phyloP scores from a whole-genome alignment of 2,329 filamentous ascomycete genomes.

The Exophiala sp. region DNA sequence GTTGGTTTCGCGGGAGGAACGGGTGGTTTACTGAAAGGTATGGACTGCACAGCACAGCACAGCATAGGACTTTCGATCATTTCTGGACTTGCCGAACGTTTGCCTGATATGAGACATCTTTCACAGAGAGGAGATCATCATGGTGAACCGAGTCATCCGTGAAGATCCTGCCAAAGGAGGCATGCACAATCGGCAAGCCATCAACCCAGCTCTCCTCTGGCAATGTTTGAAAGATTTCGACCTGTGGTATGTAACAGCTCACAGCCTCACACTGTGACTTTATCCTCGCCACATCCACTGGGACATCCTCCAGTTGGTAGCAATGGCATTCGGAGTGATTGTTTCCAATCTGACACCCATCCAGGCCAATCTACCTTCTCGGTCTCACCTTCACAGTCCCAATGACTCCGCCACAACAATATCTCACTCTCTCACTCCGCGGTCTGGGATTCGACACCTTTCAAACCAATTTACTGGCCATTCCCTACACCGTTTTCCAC shows the following conservation, averaged over 20 bases:
- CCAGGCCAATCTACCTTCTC: conserved; percentile 46
- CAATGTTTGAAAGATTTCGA: conserved; percentile 54
- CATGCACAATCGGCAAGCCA: conserved; percentile 56
- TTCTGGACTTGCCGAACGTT: too few species aligned
- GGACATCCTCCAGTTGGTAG: too few species aligned
- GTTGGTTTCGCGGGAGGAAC: conserved; percentile 44
- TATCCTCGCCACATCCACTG: too few species aligned
- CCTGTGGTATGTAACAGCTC: conserved; percentile 50
- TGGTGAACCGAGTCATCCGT: conserved; percentile 54
- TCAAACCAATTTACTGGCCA: conserved; percentile 58
- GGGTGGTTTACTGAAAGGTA: conserved; percentile 53
- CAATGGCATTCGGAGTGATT: too few species aligned
- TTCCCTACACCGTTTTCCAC: conserved; percentile 53
- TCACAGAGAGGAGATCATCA: conserved; percentile 50
- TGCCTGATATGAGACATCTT: too few species aligned
- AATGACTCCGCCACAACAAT: conserved; percentile 45
- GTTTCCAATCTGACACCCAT: not conserved
- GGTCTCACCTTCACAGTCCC: conserved; percentile 53
- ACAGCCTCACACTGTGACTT: too few species aligned
- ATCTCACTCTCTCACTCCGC: conserved; percentile 55
- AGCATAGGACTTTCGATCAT: too few species aligned
- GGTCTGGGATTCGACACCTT: conserved; percentile 56
- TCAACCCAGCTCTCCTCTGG: conserved; percentile 54
- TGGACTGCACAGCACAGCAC: too few species aligned
- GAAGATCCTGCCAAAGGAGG: conserved; percentile 56